Evolutionary conservation across 2,329 filamentous ascomycete species (phyloP).

Genomic region (Xylariaceae sp.): DNA sequence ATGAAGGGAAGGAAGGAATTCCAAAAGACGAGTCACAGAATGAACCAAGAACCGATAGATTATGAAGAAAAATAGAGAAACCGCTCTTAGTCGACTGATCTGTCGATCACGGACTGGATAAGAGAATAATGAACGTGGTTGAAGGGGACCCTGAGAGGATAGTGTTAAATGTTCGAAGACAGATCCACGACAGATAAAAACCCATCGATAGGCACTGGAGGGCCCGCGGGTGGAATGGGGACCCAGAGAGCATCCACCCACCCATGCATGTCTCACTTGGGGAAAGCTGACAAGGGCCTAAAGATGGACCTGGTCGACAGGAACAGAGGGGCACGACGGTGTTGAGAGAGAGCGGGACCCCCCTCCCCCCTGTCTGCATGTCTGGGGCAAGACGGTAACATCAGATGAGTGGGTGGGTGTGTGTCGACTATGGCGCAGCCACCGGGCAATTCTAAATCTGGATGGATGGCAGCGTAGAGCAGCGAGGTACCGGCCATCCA

Average conservation of each 20-base stretch:
- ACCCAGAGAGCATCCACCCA: conserved; percentile 37
- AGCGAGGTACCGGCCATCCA: conserved; percentile 29
- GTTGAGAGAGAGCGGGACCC: conserved; percentile 26
- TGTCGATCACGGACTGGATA: conserved; percentile 40
- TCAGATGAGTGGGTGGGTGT: conserved; percentile 44
- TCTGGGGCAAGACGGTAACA: conserved; percentile 49
- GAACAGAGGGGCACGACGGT: conserved; percentile 35
- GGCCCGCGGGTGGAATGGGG: conserved; percentile 41
- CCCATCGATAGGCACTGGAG: conserved; percentile 43
- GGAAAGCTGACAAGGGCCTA: conserved; percentile 46
- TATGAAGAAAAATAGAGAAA: conserved; percentile 40
- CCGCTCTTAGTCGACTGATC: conserved; percentile 37
- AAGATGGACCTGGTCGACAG: conserved; percentile 36
- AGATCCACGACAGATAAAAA: conserved; percentile 48
- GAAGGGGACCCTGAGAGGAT: conserved; percentile 39
- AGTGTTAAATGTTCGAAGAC: conserved; percentile 38
- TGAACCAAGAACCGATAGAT: conserved; percentile 40
- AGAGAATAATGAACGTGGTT: conserved; percentile 37
- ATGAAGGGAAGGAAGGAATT: conserved; percentile 40
- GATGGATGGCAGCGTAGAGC: conserved; percentile 30
- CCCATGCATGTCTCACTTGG: conserved; percentile 57
- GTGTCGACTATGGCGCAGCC: conserved; percentile 34
- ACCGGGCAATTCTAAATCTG: conserved; percentile 40
- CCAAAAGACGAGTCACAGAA: conserved; percentile 39
- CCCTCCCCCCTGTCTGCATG: conserved; percentile 42